phyloP scores from a whole-genome alignment of 164 flowering plant species.

The Litsea cubeba region DNA sequence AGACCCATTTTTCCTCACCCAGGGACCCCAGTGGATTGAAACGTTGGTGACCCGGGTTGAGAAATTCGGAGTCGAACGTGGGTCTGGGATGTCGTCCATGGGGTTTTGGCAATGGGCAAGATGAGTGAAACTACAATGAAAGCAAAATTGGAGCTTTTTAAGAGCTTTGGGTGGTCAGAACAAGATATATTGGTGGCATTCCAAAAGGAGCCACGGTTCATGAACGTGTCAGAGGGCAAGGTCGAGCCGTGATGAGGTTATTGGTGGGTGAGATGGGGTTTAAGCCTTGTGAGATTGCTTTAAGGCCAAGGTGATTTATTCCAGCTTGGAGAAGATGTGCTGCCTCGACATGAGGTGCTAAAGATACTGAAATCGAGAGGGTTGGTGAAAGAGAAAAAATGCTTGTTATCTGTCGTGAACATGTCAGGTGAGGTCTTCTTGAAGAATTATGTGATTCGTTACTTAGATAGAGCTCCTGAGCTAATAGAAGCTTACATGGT shows the following conservation, averaged over 20 bases:
- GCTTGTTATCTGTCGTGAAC: background rate
- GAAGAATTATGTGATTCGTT: constrained; percentile 2
- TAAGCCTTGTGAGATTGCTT: background rate
- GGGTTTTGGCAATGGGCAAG: background rate
- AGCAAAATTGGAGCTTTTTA: constrained; percentile 2
- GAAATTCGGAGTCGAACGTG: constrained; percentile 5
- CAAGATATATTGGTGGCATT: constrained; percentile 10
- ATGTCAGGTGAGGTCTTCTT: constrained; percentile 1
- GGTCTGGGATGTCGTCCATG: constrained; percentile 9
- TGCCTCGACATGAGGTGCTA: constrained; percentile 8
- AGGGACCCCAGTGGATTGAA: background rate
- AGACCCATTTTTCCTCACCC: constrained; percentile 1
- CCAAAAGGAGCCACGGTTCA: constrained; percentile 1
- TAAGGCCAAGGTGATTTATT: background rate
- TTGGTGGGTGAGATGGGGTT: constrained; percentile 4
- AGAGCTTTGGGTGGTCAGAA: constrained; percentile 15
- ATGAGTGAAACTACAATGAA: constrained; percentile 3
- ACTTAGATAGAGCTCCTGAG: constrained; percentile 8
- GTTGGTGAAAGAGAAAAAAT: background rate
- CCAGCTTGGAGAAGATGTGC: constrained; percentile 13
- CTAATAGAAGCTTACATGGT: constrained; percentile 1
- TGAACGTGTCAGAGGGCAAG: constrained; percentile 7
- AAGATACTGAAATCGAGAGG: constrained; percentile 7
- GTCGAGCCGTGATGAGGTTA: constrained; percentile 1
- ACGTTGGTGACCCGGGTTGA: background rate